These are phyloP conservation scores for Phytomonas francai DNA, from an alignment of 208 protist genomes.

Conservation along the genomic window DNA sequence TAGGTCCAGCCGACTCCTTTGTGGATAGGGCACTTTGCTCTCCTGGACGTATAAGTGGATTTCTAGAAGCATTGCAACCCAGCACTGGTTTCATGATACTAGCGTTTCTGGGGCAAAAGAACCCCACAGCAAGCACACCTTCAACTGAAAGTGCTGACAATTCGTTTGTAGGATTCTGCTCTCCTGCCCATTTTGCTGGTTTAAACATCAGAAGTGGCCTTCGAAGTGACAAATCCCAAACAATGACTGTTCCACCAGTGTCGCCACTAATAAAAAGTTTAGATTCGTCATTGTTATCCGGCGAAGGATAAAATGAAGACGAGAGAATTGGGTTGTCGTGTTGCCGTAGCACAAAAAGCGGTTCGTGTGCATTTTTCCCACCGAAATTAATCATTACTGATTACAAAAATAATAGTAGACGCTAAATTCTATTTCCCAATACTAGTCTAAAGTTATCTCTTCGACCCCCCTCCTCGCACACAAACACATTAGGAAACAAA, in stretches of 20 bases:
- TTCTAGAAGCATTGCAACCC: background rate
- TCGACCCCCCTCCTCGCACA: background rate
- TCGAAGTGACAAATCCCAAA: conserved; percentile 68
- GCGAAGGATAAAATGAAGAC: conserved; percentile 39
- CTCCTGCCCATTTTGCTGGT: background rate
- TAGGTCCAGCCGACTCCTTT: background rate
- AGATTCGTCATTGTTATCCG: conserved; percentile 14
- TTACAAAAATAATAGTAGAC: background rate
- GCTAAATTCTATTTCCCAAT: background rate
- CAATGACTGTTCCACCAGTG: conserved; percentile 40
- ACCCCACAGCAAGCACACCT: background rate
- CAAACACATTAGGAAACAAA: conserved; percentile 3
- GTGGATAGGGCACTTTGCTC: background rate
- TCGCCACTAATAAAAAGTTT: conserved; percentile 64
- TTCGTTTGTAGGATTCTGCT: background rate
- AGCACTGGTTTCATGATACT: conserved; percentile 2
- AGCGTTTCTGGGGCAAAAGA: background rate
- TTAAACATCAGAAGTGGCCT: conserved; percentile 30
- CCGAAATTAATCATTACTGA: background rate
- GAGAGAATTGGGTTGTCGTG: conserved; percentile 50
- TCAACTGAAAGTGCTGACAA: background rate
- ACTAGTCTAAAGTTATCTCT: background rate
- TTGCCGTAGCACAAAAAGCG: conserved; percentile 61
- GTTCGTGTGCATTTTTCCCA: conserved; percentile 17
- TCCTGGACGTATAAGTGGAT: background rate